Conservation (phyloP, 148 eudicot genomes). For the Selenicereus undatus region DNA sequence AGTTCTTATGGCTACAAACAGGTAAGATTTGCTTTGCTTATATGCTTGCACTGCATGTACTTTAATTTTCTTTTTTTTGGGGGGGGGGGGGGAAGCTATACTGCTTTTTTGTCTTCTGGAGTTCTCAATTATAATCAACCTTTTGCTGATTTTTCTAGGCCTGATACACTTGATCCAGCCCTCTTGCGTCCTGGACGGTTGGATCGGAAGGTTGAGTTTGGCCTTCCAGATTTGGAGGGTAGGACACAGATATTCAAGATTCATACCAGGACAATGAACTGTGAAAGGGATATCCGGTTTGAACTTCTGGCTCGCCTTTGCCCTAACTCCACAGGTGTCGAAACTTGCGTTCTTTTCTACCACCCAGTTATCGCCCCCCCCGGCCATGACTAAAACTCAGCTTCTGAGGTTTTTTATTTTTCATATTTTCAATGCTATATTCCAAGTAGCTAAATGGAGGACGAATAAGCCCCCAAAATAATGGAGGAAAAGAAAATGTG, state of each 20-base stretch:
- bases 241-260: constrained; percentile 90
- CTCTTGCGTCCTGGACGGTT: constrained; percentile 85
- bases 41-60: not conserved
- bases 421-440: not conserved
- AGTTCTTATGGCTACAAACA: constrained; percentile 95
- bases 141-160: constrained; percentile 35
- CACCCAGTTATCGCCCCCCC: too few species aligned
- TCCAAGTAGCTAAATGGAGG: not conserved
- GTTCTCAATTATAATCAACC: not conserved
- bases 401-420: too few species aligned
- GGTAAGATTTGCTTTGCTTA: constrained; percentile 33
- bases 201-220: constrained; percentile 91
- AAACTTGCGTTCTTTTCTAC: not conserved
- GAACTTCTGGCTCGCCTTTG: constrained; percentile 96
- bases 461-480: not conserved
- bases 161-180: constrained; percentile 91
- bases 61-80: too few species aligned
- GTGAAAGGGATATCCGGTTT: constrained; percentile 88
- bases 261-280: constrained; percentile 92
- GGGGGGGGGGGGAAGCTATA: too few species aligned
- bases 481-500: not conserved
- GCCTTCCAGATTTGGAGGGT: constrained; percentile 87
- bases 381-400: too few species aligned
- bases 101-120: not conserved
- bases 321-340: constrained; percentile 87